Evolutionary conservation across 2,329 filamentous ascomycete genomes (phyloP).

Genomic region (Biscogniauxia marginata): DNA sequence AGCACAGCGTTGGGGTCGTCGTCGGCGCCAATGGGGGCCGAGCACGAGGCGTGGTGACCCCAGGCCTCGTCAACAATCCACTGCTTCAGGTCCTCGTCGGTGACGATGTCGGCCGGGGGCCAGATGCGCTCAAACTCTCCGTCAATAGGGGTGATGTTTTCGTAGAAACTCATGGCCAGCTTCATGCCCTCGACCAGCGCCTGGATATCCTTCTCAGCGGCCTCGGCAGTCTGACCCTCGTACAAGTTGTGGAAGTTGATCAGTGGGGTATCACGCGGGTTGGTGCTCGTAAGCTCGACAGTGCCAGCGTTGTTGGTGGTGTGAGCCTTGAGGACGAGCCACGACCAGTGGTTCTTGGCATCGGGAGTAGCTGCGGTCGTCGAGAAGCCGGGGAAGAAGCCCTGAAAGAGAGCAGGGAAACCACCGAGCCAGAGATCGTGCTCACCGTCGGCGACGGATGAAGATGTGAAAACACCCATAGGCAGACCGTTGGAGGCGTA

Average conservation of each 20-base stretch:
- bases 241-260: conserved; percentile 64
- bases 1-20: conserved; percentile 51
- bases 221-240: conserved; percentile 41
- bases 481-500: conserved; percentile 37
- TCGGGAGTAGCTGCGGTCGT: conserved; percentile 30
- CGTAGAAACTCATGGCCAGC: conserved; percentile 47
- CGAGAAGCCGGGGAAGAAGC: conserved; percentile 40
- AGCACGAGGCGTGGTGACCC: conserved; percentile 30
- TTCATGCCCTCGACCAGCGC: conserved; percentile 56
- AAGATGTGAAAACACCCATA: conserved; percentile 30
- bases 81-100: conserved; percentile 24
- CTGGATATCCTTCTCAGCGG: conserved; percentile 48
- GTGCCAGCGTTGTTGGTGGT: conserved; percentile 58
- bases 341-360: conserved; percentile 43
- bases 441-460: conserved; percentile 26
- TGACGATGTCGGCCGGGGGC: conserved; percentile 18
- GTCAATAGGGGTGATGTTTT: conserved; percentile 41
- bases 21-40: conserved; percentile 36
- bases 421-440: conserved; percentile 39
- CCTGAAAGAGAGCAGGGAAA: conserved; percentile 38
- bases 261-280: conserved; percentile 62
- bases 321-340: conserved; percentile 55
- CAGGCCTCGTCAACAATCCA: conserved; percentile 29
- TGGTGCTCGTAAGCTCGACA: conserved; percentile 57
- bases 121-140: conserved; percentile 30